phyloP scores from a whole-genome alignment of 2,329 filamentous ascomycete species.

The Ascochyta pisi region DNA sequence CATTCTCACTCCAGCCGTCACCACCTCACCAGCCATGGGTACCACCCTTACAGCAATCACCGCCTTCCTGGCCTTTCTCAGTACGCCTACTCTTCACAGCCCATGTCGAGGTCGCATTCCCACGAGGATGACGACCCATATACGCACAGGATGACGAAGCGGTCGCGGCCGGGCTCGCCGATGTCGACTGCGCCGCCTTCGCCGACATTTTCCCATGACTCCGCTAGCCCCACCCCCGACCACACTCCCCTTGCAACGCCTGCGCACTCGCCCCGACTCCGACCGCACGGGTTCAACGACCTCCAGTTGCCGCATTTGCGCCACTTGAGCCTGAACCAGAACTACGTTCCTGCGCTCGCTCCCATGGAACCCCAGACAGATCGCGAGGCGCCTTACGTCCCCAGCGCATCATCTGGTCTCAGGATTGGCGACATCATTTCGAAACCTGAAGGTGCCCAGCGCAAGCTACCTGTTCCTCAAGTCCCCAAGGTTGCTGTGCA shows the following conservation, averaged over 20 bases:
- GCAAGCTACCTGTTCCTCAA: slow-evolving; percentile 90
- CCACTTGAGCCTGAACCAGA: slow-evolving; percentile 69
- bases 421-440: slow-evolving; percentile 93
- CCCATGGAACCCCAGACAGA: slow-evolving; percentile 73
- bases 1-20: slow-evolving; percentile 50
- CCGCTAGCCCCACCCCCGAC: slow-evolving; percentile 91
- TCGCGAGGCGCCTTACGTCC: slow-evolving; percentile 64
- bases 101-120: slow-evolving; percentile 90
- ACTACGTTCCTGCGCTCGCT: slow-evolving; percentile 66
- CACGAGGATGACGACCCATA: slow-evolving; percentile 85
- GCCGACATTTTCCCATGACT: slow-evolving; percentile 95
- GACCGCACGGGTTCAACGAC: slow-evolving; percentile 73
- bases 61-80: slow-evolving; percentile 64
- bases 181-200: slow-evolving; percentile 96
- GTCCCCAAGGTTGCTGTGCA: slow-evolving; percentile 89
- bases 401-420: slow-evolving; percentile 68
- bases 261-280: slow-evolving; percentile 89
- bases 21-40: slow-evolving; percentile 50
- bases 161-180: slow-evolving; percentile 90
- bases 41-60: slow-evolving; percentile 57
- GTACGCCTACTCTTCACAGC: slow-evolving; percentile 72
- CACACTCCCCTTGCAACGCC: slow-evolving; percentile 98
- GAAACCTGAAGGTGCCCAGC: slow-evolving; percentile 81
- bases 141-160: slow-evolving; percentile 77
- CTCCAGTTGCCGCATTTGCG: slow-evolving; percentile 89